Base-by-base conservation (phyloP, 305 asterid genomes). In the Plantago coronopus region DNA sequence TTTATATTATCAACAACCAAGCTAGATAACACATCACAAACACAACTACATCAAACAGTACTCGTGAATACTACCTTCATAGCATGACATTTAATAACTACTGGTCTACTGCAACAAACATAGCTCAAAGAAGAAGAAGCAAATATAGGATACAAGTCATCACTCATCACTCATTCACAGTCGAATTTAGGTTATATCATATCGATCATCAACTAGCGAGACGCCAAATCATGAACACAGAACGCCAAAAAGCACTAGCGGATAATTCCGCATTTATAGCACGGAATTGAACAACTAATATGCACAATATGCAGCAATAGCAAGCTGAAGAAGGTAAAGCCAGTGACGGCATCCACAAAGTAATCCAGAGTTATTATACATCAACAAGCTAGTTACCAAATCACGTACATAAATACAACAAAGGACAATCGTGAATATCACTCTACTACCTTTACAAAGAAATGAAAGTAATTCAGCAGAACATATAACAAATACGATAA, bases 91-190 rank as follows among this genome's bases (percentile, higher is more conserved):
- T 27, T 27, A 27, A 27, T 8, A 27, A 4, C 34, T 27, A 2
- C 2, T 27, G 34, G 7, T 0, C 34, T 27, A 2, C 2, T 27
- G 34, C 34, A 27, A 27, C 7, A 27, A 27, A 27, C 34, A 27
- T n/a, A n/a, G n/a, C n/a, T n/a, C n/a, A 27, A 27, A 27, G 5
- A 27, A 27, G 3, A 27, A 27, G 3, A 2, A 4, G 34, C 0
- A 1, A 27, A 27, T 27, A 27, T 5, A 27, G 34, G 5, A 2
- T 2, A 25, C 2, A 25, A 25, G 31, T 25, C 2, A 2, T 2
- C 31, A 25, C 18, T 13, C 54, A 51, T 20, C 38, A 50, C n/a
- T 18, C 25, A 57, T 62, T 37, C 57, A 48, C 49, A 40, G 50
- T 16, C 34, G 34, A 23, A 59, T 19, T 21, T 40, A 29, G 38